Evolutionary conservation across 805 yeast genomes (phyloP).

Genomic region (Candida berthetii): DNA sequence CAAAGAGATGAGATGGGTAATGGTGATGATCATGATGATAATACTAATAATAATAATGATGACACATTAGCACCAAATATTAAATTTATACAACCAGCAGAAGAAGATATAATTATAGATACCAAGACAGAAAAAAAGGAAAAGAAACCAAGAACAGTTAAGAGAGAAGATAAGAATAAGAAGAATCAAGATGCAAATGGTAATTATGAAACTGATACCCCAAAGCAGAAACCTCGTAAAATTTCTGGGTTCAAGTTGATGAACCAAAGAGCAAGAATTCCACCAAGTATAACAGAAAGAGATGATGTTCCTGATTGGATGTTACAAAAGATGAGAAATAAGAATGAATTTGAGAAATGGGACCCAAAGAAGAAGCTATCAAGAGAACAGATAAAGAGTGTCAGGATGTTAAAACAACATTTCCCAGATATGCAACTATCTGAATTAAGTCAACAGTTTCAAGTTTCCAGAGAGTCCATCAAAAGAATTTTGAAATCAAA

Average conservation of each 20-base stretch:
- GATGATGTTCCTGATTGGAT: slow-evolving; percentile 3
- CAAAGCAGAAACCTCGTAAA: not conserved
- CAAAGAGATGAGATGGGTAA: no score
- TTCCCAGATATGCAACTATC: slow-evolving; percentile 55
- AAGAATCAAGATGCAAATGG: no score
- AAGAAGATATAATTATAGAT: not conserved
- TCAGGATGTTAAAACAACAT: slow-evolving; percentile 47
- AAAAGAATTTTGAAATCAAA: slow-evolving; percentile 71
- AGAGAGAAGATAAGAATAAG: no score
- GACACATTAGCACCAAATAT: not conserved
- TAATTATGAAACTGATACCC: not conserved
- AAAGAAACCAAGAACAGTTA: not conserved
- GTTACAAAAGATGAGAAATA: slow-evolving; percentile 29
- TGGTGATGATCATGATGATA: no score
- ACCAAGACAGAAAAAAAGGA: not conserved
- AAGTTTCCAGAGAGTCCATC: slow-evolving; percentile 76
- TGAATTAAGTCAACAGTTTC: slow-evolving; percentile 57
- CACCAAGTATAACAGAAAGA: slow-evolving; percentile 38
- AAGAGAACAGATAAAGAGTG: slow-evolving; percentile 60
- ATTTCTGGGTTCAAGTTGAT: not conserved
- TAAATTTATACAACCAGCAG: not conserved
- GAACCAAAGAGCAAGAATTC: slow-evolving; percentile 24
- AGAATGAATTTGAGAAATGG: slow-evolving; percentile 57
- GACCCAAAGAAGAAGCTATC: slow-evolving; percentile 62
- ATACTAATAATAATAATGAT: not conserved